These are phyloP conservation scores for Russula griseocarnosa DNA, from an alignment of 768 basidiomycete species.

Conservation along the genomic window DNA sequence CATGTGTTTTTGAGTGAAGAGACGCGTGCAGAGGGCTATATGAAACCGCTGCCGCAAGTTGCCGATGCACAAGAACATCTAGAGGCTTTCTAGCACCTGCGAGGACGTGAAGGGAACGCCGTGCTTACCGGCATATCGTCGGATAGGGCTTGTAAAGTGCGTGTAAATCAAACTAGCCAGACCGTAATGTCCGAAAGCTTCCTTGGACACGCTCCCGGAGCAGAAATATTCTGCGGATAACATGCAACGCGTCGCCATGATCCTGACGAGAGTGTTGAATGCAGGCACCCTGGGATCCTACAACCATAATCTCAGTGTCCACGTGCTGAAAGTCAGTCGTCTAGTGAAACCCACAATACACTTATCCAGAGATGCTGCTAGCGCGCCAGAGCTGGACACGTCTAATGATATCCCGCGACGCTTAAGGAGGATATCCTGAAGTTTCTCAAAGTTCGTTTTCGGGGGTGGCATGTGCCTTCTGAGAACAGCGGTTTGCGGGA, in stretches of 20 bases:
- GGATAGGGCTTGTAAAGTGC: constrained; percentile 96
- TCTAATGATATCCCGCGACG: constrained; percentile 79
- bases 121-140: constrained; percentile 82
- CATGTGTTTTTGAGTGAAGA: constrained; percentile 81
- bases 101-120: neutral
- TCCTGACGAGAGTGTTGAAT: constrained; percentile 96
- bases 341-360: constrained; percentile 60
- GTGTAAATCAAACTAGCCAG: constrained; percentile 97
- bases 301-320: neutral
- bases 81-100: neutral
- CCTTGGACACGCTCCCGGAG: constrained; percentile 86
- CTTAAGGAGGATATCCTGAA: constrained; percentile 88
- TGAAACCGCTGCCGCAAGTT: constrained; percentile 85
- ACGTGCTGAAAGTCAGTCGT: constrained; percentile 22
- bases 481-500: constrained; percentile 92
- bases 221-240: constrained; percentile 97
- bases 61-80: constrained; percentile 94
- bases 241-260: constrained; percentile 99
- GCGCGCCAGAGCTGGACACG: constrained; percentile 84
- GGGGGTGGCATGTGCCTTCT: constrained; percentile 92
- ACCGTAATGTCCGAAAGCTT: constrained; percentile 95
- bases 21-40: constrained; percentile 79
- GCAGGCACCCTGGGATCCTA: constrained; percentile 81
- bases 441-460: constrained; percentile 87
- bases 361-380: constrained; percentile 82